phyloP scores from a whole-genome alignment of 192 early-diverging fungal species.

The Diversispora epigaea region DNA sequence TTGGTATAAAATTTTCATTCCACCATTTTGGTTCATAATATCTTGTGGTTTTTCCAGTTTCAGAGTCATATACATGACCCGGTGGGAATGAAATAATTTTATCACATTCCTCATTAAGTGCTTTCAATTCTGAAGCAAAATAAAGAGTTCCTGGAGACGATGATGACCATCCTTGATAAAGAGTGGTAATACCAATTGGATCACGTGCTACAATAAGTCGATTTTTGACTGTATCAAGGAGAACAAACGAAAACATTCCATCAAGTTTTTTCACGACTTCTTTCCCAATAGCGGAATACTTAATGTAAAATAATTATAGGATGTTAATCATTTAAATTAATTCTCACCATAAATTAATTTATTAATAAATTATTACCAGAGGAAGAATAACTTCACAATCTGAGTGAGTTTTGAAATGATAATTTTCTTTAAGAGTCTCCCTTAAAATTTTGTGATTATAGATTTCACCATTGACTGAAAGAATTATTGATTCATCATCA shows the following conservation, averaged over 20 bases:
- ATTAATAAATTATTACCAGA: slow-evolving; percentile 56
- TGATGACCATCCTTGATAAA: slow-evolving; percentile 90
- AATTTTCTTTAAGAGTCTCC: slow-evolving; percentile 66
- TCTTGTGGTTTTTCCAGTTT: slow-evolving; percentile 71
- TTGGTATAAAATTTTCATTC: slow-evolving; percentile 60
- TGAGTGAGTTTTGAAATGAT: slow-evolving; percentile 91
- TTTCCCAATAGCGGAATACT: slow-evolving; percentile 85
- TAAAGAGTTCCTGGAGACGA: slow-evolving; percentile 84
- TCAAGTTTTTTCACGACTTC: slow-evolving; percentile 87
- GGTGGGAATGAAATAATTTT: slow-evolving; percentile 97
- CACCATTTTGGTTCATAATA: slow-evolving; percentile 95
- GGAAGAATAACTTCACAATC: slow-evolving; percentile 98
- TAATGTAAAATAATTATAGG: neutral
- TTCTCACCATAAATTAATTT: neutral
- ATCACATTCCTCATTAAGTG: slow-evolving; percentile 96
- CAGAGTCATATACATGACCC: slow-evolving; percentile 87
- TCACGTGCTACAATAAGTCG: slow-evolving; percentile 91
- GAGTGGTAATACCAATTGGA: slow-evolving; percentile 96
- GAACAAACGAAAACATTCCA: slow-evolving; percentile 96
- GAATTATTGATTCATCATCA: slow-evolving; percentile 81
- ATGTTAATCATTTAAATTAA: too few species aligned
- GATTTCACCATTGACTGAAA: slow-evolving; percentile 97
- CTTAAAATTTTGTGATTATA: slow-evolving; percentile 94
- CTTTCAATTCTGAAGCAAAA: slow-evolving; percentile 94
- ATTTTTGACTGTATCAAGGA: slow-evolving; percentile 81